phyloP scores from a whole-genome alignment of 805 yeast genomes.

The Cyberlindnera petersonii region DNA sequence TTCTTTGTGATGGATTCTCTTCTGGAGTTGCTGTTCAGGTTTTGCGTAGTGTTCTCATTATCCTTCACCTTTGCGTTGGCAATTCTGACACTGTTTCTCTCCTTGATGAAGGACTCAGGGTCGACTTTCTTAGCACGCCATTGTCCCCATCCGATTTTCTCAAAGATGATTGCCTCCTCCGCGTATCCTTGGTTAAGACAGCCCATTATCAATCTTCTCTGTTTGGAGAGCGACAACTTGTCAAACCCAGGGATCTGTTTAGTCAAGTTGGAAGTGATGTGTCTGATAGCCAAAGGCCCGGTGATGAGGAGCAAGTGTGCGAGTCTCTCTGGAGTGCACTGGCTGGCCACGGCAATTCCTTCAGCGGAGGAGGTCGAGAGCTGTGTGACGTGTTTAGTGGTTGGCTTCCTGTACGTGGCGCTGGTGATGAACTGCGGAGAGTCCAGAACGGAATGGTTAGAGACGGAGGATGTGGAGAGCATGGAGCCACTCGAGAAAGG shows the following conservation, averaged over 20 bases:
- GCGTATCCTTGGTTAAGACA: slow-evolving; percentile 74
- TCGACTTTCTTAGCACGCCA: slow-evolving; percentile 73
- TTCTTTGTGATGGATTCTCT: slow-evolving; percentile 30
- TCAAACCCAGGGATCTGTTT: slow-evolving; percentile 76
- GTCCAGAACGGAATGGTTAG: slow-evolving; percentile 12
- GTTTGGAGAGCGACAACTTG: slow-evolving; percentile 77
- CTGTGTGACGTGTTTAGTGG: slow-evolving; percentile 28
- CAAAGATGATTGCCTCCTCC: slow-evolving; percentile 57
- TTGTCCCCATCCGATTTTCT: slow-evolving; percentile 97
- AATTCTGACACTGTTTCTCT: slow-evolving; percentile 40
- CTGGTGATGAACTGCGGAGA: slow-evolving; percentile 27
- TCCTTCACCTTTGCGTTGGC: slow-evolving; percentile 44
- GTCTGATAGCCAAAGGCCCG: slow-evolving; percentile 90
- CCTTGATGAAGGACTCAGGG: slow-evolving; percentile 31
- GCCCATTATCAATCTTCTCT: slow-evolving; percentile 84
- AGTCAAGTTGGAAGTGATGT: slow-evolving; percentile 75
- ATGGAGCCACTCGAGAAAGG: slow-evolving; percentile 26
- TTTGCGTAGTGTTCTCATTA: slow-evolving; percentile 13
- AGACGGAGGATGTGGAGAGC: slow-evolving; percentile 17
- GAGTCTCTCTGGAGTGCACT: slow-evolving; percentile 75
- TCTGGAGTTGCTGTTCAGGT: slow-evolving; percentile 18
- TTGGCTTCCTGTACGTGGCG: slow-evolving; percentile 26
- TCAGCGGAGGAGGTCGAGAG: slow-evolving; percentile 80
- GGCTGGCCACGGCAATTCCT: slow-evolving; percentile 82
- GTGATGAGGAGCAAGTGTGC: slow-evolving; percentile 63